These are phyloP conservation scores for Aphanomyces cochlioides DNA, from an alignment of 352 stramenopile species.

Conservation along the genomic window DNA sequence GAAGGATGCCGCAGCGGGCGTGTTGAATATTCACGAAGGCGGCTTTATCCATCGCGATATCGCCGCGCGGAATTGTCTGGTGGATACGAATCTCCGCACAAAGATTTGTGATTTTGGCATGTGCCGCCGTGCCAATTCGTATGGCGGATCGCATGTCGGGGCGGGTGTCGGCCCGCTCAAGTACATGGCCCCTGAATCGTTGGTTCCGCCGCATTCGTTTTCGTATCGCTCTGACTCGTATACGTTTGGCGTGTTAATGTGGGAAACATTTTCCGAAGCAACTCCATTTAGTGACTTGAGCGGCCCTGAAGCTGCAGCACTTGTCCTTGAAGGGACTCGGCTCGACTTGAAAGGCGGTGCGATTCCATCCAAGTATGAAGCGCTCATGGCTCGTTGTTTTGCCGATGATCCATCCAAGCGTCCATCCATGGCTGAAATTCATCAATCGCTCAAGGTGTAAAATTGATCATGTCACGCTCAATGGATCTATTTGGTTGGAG, in stretches of 20 bases:
- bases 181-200: constrained; percentile 71
- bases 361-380: constrained; percentile 46
- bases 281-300: constrained; percentile 53
- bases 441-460: background rate
- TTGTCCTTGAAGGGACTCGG: constrained; percentile 61
- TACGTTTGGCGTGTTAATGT: constrained; percentile 72
- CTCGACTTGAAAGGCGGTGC: constrained; percentile 33
- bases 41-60: constrained; percentile 78
- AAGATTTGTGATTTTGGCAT: constrained; percentile 72
- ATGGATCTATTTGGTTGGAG: no score
- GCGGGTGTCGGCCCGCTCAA: constrained; percentile 66
- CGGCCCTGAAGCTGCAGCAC: constrained; percentile 47
- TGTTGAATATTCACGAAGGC: constrained; percentile 81
- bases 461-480: no score
- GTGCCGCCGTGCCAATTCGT: constrained; percentile 48
- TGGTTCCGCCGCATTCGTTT: constrained; percentile 59
- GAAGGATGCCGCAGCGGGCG: constrained; percentile 57
- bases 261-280: constrained; percentile 63
- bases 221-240: constrained; percentile 67
- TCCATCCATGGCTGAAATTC: constrained; percentile 63
- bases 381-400: constrained; percentile 70
- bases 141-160: constrained; percentile 52
- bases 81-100: constrained; percentile 50
- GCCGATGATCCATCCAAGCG: constrained; percentile 56
- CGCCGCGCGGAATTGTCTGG: constrained; percentile 64